phyloP scores from a whole-genome alignment of 164 flowering plant species.

The Nelumbo lutea region DNA sequence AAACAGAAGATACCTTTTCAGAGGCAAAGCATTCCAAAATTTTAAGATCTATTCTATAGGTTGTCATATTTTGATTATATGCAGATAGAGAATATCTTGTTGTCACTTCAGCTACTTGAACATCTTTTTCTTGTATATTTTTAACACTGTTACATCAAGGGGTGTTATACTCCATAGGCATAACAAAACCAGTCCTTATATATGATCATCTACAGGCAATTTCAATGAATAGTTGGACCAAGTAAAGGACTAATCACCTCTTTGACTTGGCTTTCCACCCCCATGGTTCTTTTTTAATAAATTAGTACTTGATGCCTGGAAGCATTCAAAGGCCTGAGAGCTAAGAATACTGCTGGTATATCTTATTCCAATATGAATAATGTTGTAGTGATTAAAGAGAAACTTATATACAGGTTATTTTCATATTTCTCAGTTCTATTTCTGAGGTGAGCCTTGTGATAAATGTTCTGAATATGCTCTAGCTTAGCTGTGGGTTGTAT shows the following conservation, averaged over 20 bases:
- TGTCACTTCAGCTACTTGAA: too few species aligned
- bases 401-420: neutral
- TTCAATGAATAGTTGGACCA: neutral
- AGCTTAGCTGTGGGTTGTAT: too few species aligned
- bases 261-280: neutral
- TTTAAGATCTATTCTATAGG: too few species aligned
- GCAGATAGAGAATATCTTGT: too few species aligned
- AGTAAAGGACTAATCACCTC: neutral
- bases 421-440: neutral
- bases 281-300: neutral
- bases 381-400: neutral
- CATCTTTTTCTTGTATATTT: too few species aligned
- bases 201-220: neutral
- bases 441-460: neutral
- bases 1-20: too few species aligned
- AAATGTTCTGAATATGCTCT: neutral
- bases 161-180: neutral
- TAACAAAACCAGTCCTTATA: neutral
- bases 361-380: neutral
- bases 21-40: too few species aligned
- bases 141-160: too few species aligned
- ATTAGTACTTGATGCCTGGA: neutral
- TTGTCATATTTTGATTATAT: too few species aligned
- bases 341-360: neutral
- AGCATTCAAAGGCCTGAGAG: neutral